These are phyloP conservation scores for Apiospora pterosperma DNA, from an alignment of 2,329 filamentous ascomycete species.

Conservation along the genomic window DNA sequence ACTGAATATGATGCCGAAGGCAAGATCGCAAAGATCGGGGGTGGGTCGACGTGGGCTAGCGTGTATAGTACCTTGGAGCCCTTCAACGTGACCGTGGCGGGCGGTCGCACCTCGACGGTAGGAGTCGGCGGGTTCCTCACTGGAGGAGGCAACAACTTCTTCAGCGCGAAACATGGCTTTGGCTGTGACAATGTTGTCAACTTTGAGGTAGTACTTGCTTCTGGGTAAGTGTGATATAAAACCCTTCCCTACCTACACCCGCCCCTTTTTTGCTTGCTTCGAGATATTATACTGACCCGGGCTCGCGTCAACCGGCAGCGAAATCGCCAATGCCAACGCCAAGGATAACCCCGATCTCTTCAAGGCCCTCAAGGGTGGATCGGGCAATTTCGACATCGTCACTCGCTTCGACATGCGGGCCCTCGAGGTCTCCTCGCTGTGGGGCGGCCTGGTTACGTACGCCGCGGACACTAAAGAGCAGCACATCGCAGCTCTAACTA, in stretches of 20 bases:
- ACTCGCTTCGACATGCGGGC: conserved; percentile 25
- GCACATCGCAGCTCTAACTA: conserved; percentile 11
- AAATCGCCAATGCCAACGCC: conserved; percentile 36
- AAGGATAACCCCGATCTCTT: conserved; percentile 36
- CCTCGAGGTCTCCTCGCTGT: conserved; percentile 9
- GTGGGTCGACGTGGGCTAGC: conserved; percentile 18
- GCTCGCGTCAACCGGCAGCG: no score
- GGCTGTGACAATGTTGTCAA: conserved; percentile 40
- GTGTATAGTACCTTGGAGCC: conserved; percentile 15
- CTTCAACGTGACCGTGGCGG: conserved; percentile 14
- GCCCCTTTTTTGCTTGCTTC: no score
- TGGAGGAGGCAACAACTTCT: conserved; percentile 21
- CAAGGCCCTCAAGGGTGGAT: conserved; percentile 41
- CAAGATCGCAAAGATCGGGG: conserved; percentile 25
- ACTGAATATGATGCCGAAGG: conserved; percentile 24
- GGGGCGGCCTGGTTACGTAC: conserved; percentile 14
- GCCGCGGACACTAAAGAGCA: background rate
- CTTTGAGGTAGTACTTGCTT: conserved; percentile 40
- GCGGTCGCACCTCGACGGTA: conserved; percentile 19
- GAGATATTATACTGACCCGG: no score
- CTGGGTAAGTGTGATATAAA: no score
- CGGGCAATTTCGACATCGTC: conserved; percentile 39
- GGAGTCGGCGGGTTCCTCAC: conserved; percentile 23
- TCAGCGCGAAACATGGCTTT: conserved; percentile 32
- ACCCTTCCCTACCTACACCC: no score